Evolutionary conservation across 1,284 basidiomycete species (phyloP).

Genomic region (Austropuccinia psidii): DNA sequence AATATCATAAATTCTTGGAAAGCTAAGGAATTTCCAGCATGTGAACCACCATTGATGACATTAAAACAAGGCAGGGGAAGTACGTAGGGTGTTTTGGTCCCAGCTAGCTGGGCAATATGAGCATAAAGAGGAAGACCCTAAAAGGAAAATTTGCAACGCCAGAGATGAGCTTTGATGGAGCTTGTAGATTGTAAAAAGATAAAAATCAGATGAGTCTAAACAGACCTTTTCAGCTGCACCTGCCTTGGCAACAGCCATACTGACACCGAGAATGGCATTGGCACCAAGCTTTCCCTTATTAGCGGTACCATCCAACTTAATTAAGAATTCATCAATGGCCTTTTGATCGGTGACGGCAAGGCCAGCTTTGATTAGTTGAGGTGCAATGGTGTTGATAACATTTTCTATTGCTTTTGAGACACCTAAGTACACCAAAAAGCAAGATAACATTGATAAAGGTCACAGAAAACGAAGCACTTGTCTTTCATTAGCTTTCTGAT

Average conservation of each 20-base stretch:
- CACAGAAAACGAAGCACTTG: neutral
- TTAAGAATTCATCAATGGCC: conserved; percentile 95
- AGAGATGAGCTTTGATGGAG: neutral
- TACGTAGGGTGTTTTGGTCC: conserved; percentile 83
- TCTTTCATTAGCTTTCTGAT: too few species aligned
- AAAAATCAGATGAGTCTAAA: neutral
- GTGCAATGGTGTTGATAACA: conserved; percentile 86
- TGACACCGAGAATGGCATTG: conserved; percentile 98
- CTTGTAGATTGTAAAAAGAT: neutral
- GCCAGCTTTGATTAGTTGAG: conserved; percentile 76
- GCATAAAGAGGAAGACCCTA: conserved; percentile 82
- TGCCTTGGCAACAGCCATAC: conserved; percentile 89
- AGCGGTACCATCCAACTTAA: conserved; percentile 92
- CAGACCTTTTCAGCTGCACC: conserved; percentile 74
- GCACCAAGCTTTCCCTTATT: conserved; percentile 99
- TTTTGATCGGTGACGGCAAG: conserved; percentile 86
- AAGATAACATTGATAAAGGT: neutral
- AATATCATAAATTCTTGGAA: conserved; percentile 99
- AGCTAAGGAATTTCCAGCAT: conserved; percentile 98
- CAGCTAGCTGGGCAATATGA: conserved; percentile 90
- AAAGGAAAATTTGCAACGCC: neutral
- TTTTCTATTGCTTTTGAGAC: conserved; percentile 89
- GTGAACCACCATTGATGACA: conserved; percentile 99
- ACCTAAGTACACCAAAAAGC: conserved; percentile 52
- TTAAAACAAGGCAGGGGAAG: conserved; percentile 92